Conservation (phyloP, 1,284 basidiomycete genomes). For the Sanghuangporus weigelae region DNA sequence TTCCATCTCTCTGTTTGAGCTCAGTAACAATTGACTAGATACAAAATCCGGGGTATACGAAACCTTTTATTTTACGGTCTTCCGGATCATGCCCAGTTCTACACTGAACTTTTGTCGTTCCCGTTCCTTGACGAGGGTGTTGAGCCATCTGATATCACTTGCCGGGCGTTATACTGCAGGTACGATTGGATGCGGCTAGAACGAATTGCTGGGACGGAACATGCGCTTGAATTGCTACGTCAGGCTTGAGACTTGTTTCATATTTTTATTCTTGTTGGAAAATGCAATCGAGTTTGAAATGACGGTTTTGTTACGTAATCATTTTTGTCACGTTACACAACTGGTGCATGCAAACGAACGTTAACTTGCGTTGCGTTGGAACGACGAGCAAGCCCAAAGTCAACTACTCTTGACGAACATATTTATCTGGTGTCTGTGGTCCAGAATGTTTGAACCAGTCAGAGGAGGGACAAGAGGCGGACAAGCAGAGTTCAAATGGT, state of each 20-base stretch:
- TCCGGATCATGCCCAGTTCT: slow-evolving; percentile 88
- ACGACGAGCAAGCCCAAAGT: no score
- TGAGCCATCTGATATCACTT: slow-evolving; percentile 77
- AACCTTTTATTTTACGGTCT: slow-evolving; percentile 92
- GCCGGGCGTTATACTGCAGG: slow-evolving; percentile 75
- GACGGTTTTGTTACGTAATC: background rate
- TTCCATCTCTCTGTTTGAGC: background rate
- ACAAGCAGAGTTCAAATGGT: slow-evolving; percentile 89
- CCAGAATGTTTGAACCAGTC: slow-evolving; percentile 72
- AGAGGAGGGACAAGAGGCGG: slow-evolving; percentile 84
- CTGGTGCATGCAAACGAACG: no score
- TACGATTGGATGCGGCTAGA: slow-evolving; percentile 88
- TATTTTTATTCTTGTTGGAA: background rate
- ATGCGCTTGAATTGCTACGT: slow-evolving; percentile 13
- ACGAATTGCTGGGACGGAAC: slow-evolving; percentile 54
- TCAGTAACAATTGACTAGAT: slow-evolving; percentile 40
- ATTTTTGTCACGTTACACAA: background rate
- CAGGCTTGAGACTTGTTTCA: background rate
- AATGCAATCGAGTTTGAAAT: background rate
- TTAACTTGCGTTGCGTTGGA: no score
- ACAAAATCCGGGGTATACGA: slow-evolving; percentile 86
- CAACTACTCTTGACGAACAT: background rate
- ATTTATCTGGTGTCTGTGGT: background rate
- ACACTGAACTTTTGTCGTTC: slow-evolving; percentile 82
- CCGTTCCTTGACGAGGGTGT: slow-evolving; percentile 81